phyloP scores from a whole-genome alignment of 176 grass and related monocot species.

The Rhipidocladum racemiflorum region DNA sequence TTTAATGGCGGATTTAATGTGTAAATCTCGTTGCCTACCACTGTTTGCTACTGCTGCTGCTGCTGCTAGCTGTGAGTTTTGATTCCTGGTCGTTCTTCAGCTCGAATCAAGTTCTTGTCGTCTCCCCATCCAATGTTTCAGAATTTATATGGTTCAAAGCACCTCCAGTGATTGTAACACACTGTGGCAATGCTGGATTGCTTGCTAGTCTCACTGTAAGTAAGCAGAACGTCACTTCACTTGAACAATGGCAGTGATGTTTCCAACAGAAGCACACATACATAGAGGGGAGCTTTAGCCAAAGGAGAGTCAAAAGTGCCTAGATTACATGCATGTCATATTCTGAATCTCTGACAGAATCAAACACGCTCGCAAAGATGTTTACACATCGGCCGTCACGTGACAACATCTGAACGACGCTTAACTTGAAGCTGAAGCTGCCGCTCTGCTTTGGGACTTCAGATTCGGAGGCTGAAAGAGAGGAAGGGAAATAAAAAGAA shows the following conservation, averaged over 20 bases:
- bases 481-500: not conserved
- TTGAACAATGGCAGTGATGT: not conserved
- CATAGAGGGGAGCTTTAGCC: not conserved
- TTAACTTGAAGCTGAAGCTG: conserved; percentile 59
- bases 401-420: conserved; percentile 30
- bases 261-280: not conserved
- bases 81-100: not conserved
- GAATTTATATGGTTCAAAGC: not conserved
- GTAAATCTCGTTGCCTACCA: not conserved
- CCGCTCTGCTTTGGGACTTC: conserved; percentile 22
- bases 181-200: not conserved
- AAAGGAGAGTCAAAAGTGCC: conserved; percentile 25
- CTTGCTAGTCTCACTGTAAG: not conserved
- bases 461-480: conserved; percentile 37
- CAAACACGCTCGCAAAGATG: conserved; percentile 51
- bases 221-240: not conserved
- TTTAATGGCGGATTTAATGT: not conserved
- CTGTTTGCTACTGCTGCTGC: not conserved
- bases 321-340: conserved; percentile 29
- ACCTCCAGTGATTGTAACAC: not conserved
- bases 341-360: conserved; percentile 39
- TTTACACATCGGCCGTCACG: conserved; percentile 29
- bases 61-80: not conserved
- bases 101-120: not conserved
- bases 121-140: not conserved